A percentile compares a stretch with the other conserved stretches of the same genome.
Evolutionary conservation across 73 alveolate genomes (phyloP).

Genomic region (Paramecium pentaurelia): DNA sequence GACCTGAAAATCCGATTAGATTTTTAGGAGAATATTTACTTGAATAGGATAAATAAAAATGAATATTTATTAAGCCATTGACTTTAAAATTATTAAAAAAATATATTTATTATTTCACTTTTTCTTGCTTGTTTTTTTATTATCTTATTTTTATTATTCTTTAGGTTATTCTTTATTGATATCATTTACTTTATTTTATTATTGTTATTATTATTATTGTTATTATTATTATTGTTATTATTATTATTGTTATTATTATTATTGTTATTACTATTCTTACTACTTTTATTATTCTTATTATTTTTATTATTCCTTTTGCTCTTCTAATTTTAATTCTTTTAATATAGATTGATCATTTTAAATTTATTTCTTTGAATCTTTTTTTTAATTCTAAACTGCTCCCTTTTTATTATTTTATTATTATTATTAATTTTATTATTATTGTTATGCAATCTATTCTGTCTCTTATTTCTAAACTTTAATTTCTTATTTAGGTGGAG

Average conservation of each 20-base stretch:
- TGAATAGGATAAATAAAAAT: background rate
- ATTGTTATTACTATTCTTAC: background rate
- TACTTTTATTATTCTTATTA: background rate
- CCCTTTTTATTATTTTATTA: background rate
- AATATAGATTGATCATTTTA: background rate
- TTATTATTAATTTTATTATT: background rate
- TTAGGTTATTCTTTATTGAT: background rate
- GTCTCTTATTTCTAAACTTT: background rate
- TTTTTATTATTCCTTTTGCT: background rate
- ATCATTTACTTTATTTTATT: background rate
- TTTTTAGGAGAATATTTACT: background rate
- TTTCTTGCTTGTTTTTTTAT: background rate
- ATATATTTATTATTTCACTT: background rate
- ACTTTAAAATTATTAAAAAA: background rate
- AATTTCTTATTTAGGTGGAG: background rate
- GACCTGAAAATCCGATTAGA: background rate
- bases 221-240: background rate
- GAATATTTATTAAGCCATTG: background rate
- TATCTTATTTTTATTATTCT: background rate
- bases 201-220: background rate
- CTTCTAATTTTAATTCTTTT: slow-evolving; percentile 31
- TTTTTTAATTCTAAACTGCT: background rate
- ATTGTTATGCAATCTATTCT: background rate
- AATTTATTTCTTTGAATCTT: background rate
- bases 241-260: no score